Percentiles rank a stretch among this genome's conserved stretches.
These are phyloP conservation scores for Ustilago tritici DNA, from an alignment of 1,284 basidiomycete genomes.

Conservation along the genomic window DNA sequence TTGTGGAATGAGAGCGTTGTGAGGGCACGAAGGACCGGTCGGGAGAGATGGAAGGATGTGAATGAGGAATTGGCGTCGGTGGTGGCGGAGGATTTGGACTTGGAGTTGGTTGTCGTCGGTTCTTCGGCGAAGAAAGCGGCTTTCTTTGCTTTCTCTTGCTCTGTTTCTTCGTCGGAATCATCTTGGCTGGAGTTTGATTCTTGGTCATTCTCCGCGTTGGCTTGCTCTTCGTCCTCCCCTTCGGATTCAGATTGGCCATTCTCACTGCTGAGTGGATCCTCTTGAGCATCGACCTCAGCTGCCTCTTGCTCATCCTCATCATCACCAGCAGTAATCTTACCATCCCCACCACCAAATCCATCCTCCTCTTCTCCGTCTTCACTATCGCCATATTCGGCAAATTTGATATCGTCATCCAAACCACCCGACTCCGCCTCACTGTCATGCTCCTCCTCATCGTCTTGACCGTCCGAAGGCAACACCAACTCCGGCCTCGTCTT, in stretches of 20 bases:
- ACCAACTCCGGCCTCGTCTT: conserved; percentile 33
- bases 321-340: conserved; percentile 56
- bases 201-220: conserved; percentile 10
- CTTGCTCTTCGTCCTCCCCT: conserved; percentile 17
- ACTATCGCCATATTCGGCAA: conserved; percentile 46
- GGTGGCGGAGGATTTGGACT: conserved; percentile 7
- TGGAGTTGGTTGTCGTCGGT: conserved; percentile 17
- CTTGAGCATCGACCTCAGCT: conserved; percentile 59
- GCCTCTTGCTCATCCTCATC: conserved; percentile 66
- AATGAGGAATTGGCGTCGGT: conserved; percentile 73
- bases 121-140: conserved; percentile 67
- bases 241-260: conserved; percentile 4
- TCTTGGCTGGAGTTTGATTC: conserved; percentile 41
- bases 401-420: conserved; percentile 51
- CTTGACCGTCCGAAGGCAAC: conserved; percentile 28
- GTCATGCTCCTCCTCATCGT: background rate
- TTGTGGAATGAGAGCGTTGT: conserved; percentile 82
- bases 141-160: conserved; percentile 61
- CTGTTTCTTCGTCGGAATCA: conserved; percentile 55
- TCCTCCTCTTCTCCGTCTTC: conserved; percentile 77
- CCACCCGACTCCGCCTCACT: conserved; percentile 17
- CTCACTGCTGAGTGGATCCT: conserved; percentile 40
- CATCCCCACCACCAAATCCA: conserved; percentile 56
- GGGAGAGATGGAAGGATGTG: conserved; percentile 86
- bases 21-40: conserved; percentile 87